Base-by-base conservation (phyloP, 2,329 filamentous ascomycete species). In the Penicillium psychrosexuale region DNA sequence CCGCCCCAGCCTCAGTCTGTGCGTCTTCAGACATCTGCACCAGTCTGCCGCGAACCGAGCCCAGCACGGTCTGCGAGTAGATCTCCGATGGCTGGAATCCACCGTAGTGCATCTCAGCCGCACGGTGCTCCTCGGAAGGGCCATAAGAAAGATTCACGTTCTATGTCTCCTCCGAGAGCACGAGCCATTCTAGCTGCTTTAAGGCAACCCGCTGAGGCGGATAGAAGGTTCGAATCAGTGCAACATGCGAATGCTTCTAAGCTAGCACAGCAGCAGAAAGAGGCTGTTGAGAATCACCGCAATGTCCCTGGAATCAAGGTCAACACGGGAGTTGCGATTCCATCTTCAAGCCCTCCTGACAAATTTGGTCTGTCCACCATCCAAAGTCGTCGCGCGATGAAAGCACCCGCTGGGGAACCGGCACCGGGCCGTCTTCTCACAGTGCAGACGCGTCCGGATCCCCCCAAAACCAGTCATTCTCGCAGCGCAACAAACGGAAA, bases 1-100 rank as follows among this genome's bases (percentile, higher is more conserved):
- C 79, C 81, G 1, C 76, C 78, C 15, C 75, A 78, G 59, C 77
- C 83, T 43, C 67, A 76, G 53, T 65, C 75, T 24, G 67, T 75
- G 19, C 75, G 77, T 30, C 63, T 80, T 46, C 75, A 74, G 44
- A 80, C 78, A 8, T 77, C 78, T 28, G 72, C 75, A 13, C 64
- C 66, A n/a, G 57, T 63, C 19, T 61, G 64, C 47, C 68, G 66
- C 40, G 60, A 58, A 17, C 57, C 59, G 15, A 58, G 56, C 11
- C 66, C 68, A 2, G 58, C 56, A 27, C 65, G 64, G 51, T 63
- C 67, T 24, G 67, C 68, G 30, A 64, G 63, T 36, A 57, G 63
- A 19, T 67, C 67, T 13, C 69, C 71, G 1, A 55, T 64, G n/a
- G 53, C 60, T 28, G 57, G 60, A 8, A 59, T 68, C 11, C 61